Percentiles rank a stretch among this genome's conserved stretches.
Evolutionary conservation across 129 eudicot species (phyloP).

Genomic region (Deinandra increscens): DNA sequence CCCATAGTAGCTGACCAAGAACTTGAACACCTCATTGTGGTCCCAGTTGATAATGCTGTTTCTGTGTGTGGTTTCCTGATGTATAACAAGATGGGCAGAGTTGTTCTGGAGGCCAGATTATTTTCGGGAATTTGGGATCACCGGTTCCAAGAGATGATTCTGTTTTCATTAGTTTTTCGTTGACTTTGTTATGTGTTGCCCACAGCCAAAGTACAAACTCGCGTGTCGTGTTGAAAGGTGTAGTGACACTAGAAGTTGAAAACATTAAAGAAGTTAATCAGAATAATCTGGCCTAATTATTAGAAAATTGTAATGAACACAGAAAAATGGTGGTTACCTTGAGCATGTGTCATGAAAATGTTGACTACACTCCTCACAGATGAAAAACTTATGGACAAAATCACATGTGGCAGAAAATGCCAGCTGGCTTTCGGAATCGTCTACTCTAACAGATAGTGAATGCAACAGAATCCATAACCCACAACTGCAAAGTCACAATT

Average conservation of each 20-base stretch:
- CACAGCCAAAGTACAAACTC: conserved; percentile 87
- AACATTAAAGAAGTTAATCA: neutral
- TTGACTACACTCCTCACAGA: conserved; percentile 87
- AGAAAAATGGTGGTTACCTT: conserved; percentile 42
- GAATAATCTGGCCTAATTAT: neutral
- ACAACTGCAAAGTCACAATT: conserved; percentile 54
- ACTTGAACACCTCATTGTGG: conserved; percentile 63
- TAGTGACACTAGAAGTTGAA: conserved; percentile 50
- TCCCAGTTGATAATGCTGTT: conserved; percentile 46
- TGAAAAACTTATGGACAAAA: conserved; percentile 76
- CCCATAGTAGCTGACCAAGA: conserved; percentile 70
- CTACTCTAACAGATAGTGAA: conserved; percentile 91
- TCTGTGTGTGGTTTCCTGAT: conserved; percentile 15
- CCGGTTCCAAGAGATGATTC: conserved; percentile 60
- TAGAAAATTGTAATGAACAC: neutral
- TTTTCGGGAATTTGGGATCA: conserved; percentile 82
- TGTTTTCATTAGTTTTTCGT: conserved; percentile 61
- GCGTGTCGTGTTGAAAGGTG: conserved; percentile 63
- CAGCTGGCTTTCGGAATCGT: conserved; percentile 77
- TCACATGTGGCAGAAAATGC: conserved; percentile 75
- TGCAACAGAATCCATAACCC: conserved; percentile 92
- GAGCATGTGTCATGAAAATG: conserved; percentile 84
- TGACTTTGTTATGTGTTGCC: conserved; percentile 84
- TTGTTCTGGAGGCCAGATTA: conserved; percentile 73
- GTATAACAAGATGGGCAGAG: conserved; percentile 76